Conservation (phyloP, 768 basidiomycete genomes). For the Trametopsis cervina region DNA sequence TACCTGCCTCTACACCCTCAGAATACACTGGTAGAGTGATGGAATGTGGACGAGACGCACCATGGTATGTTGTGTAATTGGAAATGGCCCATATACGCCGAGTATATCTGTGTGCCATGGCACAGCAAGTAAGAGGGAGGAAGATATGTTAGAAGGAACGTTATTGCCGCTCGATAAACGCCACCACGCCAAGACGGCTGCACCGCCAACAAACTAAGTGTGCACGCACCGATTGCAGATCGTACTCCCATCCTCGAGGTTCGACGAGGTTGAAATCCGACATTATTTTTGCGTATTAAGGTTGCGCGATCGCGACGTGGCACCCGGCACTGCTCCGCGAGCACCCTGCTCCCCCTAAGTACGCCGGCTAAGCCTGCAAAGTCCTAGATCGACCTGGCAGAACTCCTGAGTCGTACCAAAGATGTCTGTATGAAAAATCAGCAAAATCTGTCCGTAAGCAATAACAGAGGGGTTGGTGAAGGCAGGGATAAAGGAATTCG, state of each 20-base stretch:
- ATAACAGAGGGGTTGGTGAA: too few species aligned
- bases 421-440: too few species aligned
- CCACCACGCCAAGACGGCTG: not conserved
- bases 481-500: too few species aligned
- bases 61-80: slow-evolving; percentile 64
- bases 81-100: slow-evolving; percentile 75
- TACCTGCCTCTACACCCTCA: slow-evolving; percentile 45
- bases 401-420: too few species aligned
- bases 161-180: not conserved
- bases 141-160: not conserved
- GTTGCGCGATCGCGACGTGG: not conserved
- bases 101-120: slow-evolving; percentile 48
- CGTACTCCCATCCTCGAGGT: slow-evolving; percentile 73
- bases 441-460: too few species aligned
- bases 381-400: too few species aligned
- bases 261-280: slow-evolving; percentile 69
- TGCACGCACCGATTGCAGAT: slow-evolving; percentile 65
- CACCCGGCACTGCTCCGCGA: not conserved
- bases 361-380: too few species aligned
- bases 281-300: slow-evolving; percentile 30
- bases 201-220: not conserved
- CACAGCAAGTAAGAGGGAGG: not conserved
- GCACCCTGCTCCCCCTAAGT: too few species aligned
- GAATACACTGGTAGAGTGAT: not conserved
- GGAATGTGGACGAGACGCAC: slow-evolving; percentile 27